Base-by-base conservation (phyloP, 2,329 filamentous ascomycete species). In the Lasiodiplodia gonubiensis region DNA sequence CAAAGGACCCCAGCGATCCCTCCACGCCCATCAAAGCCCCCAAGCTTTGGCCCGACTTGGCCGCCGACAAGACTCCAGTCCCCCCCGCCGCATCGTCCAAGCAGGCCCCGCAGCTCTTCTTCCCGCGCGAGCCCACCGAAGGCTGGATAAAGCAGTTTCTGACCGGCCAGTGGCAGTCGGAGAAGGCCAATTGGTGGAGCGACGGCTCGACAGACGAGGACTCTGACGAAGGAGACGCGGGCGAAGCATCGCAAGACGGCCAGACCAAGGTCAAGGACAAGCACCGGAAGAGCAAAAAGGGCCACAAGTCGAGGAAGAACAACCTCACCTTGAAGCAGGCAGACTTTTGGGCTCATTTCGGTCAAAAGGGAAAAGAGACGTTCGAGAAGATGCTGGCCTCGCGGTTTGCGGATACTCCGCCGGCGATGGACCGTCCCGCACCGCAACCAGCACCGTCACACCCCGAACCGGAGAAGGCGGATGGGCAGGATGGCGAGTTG, bases 61-160 rank as follows among this genome's bases (percentile, higher is more conserved):
- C 39, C 46, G 55, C 59, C 52, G 67, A 68, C n/a, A 52, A 60
- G 27, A 60, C 51, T 18, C 67, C 61, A 4, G 52, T 55, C 14
- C 57, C 57, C 7, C 35, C 57, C 30, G 25, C 10, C 35, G 51
- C 37, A 27, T 27, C 35, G 49, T 21, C 39, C 23, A 46, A 52
- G 49, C 25, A 52, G 30, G 63, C 39, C 48, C 64, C 33, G 68
- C 71, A 60, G 69, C 70, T 68, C 67, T 72, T 68, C 64, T 72
- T 68, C 77, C 77, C 4, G 73, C 76, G 46, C 74, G 75, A 27
- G 83, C 86, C 94, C 65, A 93, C 91, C 0, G 90, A 94, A 78
- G 91, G 93, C 82, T 94, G 92, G 92, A 93, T 95, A 71, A 90
- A 91, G 69, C 90, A 92, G 69, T 92, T 94, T 75, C 89, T 92